Percentiles rank a stretch among this genome's conserved stretches.
These are phyloP conservation scores for Lactifluus hygrophoroides DNA, from an alignment of 768 basidiomycete species.

Conservation along the genomic window DNA sequence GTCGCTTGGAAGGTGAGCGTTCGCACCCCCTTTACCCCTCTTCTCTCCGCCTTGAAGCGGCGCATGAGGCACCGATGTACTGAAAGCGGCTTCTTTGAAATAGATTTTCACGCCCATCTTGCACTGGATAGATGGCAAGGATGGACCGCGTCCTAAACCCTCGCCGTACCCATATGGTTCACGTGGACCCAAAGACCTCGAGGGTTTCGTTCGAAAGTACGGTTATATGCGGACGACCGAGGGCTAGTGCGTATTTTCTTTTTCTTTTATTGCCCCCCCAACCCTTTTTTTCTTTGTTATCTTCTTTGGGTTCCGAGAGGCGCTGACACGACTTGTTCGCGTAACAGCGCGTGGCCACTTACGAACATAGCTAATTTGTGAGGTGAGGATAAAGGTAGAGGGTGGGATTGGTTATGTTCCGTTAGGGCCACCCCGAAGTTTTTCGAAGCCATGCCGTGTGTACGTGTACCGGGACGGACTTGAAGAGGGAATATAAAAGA, in stretches of 20 bases:
- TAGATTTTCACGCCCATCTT: constrained; percentile 92
- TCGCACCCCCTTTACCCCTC: not conserved
- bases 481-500: not conserved
- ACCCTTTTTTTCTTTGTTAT: not conserved
- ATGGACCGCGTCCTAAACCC: constrained; percentile 60
- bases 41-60: no score
- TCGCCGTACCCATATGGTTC: constrained; percentile 86
- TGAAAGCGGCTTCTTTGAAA: no score
- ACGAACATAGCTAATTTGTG: constrained; percentile 57
- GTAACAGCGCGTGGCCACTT: constrained; percentile 62
- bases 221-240: constrained; percentile 64
- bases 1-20: constrained; percentile 85
- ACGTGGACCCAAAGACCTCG: constrained; percentile 83
- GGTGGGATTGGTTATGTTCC: constrained; percentile 1
- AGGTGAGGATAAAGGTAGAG: constrained; percentile 3
- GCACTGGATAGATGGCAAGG: constrained; percentile 88
- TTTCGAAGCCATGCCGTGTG: not conserved
- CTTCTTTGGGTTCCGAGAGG: not conserved
- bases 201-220: constrained; percentile 62
- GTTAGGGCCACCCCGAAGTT: not conserved
- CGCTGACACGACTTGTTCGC: not conserved
- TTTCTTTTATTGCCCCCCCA: no score
- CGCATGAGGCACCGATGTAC: no score
- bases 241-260: constrained; percentile 53
- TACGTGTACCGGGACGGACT: constrained; percentile 4